Evolutionary conservation across 2,329 filamentous ascomycete species (phyloP).

Genomic region (Trichophyton mentagrophytes): DNA sequence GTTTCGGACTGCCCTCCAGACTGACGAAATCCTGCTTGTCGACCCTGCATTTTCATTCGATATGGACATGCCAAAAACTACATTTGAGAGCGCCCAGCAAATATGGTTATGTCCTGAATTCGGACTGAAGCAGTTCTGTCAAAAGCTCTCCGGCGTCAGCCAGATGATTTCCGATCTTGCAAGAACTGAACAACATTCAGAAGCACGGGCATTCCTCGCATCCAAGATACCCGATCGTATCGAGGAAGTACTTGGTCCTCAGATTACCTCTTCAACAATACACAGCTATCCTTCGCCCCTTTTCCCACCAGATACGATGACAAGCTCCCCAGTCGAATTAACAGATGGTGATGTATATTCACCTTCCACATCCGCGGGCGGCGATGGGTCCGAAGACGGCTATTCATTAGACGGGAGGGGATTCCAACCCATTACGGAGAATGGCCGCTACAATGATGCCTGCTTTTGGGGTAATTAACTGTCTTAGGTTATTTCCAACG

Average conservation of each 20-base stretch:
- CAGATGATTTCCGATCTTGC: conserved; percentile 15
- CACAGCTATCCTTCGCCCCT: conserved; percentile 6
- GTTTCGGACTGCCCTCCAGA: conserved; percentile 11
- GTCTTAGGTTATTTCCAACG: not conserved
- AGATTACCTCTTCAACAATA: not conserved
- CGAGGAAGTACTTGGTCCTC: conserved; percentile 14
- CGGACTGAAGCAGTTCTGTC: conserved; percentile 14
- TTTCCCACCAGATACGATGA: conserved; percentile 7
- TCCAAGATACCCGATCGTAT: conserved; percentile 14
- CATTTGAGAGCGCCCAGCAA: conserved; percentile 13
- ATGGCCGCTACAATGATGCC: conserved; percentile 9
- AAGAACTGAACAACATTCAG: conserved; percentile 10
- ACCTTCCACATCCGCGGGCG: conserved; percentile 9
- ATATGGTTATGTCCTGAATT: conserved; percentile 13
- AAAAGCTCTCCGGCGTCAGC: conserved; percentile 14
- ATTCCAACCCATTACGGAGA: conserved; percentile 9
- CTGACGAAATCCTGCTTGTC: conserved; percentile 14
- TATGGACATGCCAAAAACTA: conserved; percentile 11
- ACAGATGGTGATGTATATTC: conserved; percentile 11
- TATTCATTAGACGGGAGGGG: conserved; percentile 10
- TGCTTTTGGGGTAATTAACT: conserved; percentile 12
- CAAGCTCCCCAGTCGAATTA: conserved; percentile 10
- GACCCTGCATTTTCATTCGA: conserved; percentile 15
- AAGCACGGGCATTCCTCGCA: conserved; percentile 13
- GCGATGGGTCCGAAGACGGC: conserved; percentile 12